These are phyloP conservation scores for Candida saitoana DNA, from an alignment of 805 yeast genomes.

Conservation along the genomic window DNA sequence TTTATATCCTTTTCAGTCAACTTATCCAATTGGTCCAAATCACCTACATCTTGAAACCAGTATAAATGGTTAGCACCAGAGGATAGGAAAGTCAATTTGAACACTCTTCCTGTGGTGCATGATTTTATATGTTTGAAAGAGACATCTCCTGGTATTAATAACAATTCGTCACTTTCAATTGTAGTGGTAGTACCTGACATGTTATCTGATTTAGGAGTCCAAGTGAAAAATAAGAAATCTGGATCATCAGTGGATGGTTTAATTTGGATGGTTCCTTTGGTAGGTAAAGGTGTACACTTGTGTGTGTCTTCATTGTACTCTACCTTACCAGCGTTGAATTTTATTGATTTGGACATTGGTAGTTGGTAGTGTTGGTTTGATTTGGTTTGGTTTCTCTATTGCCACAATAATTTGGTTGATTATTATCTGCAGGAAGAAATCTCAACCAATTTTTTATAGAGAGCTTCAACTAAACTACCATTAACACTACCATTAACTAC, in stretches of 20 bases:
- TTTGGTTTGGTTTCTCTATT: not conserved
- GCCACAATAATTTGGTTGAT: not conserved
- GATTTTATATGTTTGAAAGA: conserved; percentile 66
- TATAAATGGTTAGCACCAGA: conserved; percentile 57
- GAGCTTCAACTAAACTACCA: no score
- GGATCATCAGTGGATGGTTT: conserved; percentile 66
- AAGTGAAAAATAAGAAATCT: conserved; percentile 61
- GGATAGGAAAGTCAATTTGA: conserved; percentile 57
- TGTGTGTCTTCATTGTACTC: conserved; percentile 58
- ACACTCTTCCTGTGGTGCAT: conserved; percentile 75
- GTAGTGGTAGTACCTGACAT: not conserved
- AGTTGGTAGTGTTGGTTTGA: not conserved
- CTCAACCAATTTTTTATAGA: no score
- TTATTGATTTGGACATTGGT: conserved; percentile 25
- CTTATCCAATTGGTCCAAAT: conserved; percentile 54
- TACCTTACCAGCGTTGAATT: conserved; percentile 78
- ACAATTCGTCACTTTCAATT: conserved; percentile 54
- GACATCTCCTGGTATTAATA: conserved; percentile 83
- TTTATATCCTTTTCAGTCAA: conserved; percentile 58
- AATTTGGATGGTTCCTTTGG: conserved; percentile 63
- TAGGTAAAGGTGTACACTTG: conserved; percentile 64
- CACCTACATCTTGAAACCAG: conserved; percentile 78
- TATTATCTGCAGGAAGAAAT: no score
- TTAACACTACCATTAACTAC: no score
- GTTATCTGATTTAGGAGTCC: conserved; percentile 63